Conservation (phyloP, 164 flowering plant genomes). For the Platanus orientalis region DNA sequence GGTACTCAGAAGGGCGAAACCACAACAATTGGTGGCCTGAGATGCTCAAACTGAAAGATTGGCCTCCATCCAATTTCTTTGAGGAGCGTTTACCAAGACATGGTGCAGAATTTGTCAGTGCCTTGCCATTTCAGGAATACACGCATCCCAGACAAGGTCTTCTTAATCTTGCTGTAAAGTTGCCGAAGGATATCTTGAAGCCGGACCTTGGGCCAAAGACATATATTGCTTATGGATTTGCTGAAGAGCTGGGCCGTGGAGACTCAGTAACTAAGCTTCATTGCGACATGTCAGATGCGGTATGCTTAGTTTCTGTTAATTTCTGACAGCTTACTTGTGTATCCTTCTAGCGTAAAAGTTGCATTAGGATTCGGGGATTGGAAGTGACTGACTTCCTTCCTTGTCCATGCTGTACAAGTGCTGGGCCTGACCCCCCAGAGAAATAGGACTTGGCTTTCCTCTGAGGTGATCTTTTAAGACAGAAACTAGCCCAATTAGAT, state of each 20-base stretch:
- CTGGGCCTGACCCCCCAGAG: no score
- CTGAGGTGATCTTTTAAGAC: no score
- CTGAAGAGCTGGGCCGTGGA: constrained; percentile 57
- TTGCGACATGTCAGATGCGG: constrained; percentile 82
- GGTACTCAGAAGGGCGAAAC: constrained; percentile 34
- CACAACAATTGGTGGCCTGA: constrained; percentile 35
- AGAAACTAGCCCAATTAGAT: no score
- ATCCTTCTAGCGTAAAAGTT: no score
- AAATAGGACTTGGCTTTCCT: no score
- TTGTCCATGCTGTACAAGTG: no score
- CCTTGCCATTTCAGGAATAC: constrained; percentile 62
- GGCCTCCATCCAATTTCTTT: constrained; percentile 59
- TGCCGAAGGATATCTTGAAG: constrained; percentile 37
- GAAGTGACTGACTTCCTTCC: no score
- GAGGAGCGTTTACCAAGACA: constrained; percentile 53
- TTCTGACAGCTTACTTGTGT: background rate
- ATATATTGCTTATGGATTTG: constrained; percentile 62
- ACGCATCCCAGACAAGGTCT: constrained; percentile 45
- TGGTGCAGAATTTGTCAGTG: constrained; percentile 43
- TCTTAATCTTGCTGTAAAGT: constrained; percentile 48
- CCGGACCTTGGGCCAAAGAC: constrained; percentile 78
- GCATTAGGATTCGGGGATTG: no score
- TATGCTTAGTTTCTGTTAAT: constrained; percentile 21
- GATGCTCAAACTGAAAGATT: constrained; percentile 63
- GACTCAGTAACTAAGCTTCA: constrained; percentile 78